Base-by-base conservation (phyloP, 2,329 filamentous ascomycete genomes). In the Diaporthe destruens region DNA sequence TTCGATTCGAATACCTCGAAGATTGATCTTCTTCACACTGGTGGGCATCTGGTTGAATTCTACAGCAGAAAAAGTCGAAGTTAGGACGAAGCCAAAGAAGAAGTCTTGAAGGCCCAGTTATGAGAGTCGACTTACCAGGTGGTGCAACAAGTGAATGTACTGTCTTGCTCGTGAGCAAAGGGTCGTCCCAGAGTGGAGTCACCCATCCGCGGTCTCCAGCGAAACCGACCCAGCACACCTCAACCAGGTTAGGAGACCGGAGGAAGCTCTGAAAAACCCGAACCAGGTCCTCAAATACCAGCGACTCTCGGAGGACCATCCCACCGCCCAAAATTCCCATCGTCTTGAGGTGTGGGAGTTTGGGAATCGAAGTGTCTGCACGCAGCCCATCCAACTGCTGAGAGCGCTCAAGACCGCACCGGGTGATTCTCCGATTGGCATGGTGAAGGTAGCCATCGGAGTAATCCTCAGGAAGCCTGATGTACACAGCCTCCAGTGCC, bases 1-100 rank as follows among this genome's bases (percentile, higher is more conserved):
- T 0, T 0, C 11, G 20, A 23, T 6, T 0, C 0, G 2, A 7
- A 4, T 3, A 12, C 23, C 1, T 9, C 11, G n/a, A 18, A 59
- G 6, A 12, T 25, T n/a, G 11, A 42, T 16, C 9, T 3, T 42
- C 55, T 59, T 59, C n/a, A 59, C 55, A 25, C 34, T 23, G 18
- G n/a, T 18, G 6, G 55, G 42, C 12, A 25, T 9, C 36, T 1
- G 1, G 2, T 3, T 2, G n/a, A 3, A 9, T 6, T 5, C 36
- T 25, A 18, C 4, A 12, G 5, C 8, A 6, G 34, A 14, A 57
- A 11, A 11, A 16, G 23, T 20, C 3, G 34, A 9, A 11, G 55
- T 59, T n/a, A 59, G 53, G 2, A 12, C 14, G 6, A n/a, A n/a
- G 20, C 12, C 20, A 42, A 18, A 8, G 7, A 36, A 42, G 2